phyloP scores from a whole-genome alignment of 2,329 filamentous ascomycete genomes.

The Aspergillus sp. region DNA sequence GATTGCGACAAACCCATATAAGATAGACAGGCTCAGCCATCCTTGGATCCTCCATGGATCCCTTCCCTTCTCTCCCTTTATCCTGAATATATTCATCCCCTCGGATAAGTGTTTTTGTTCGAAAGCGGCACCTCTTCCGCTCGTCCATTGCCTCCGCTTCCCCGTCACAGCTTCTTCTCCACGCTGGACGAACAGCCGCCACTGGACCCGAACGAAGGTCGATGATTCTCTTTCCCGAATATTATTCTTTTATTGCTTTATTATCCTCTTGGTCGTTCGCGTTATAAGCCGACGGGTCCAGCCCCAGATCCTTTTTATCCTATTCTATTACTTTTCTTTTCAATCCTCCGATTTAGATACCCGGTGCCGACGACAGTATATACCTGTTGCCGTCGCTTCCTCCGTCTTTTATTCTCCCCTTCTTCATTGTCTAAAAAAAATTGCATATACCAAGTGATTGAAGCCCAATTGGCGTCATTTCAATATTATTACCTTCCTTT shows the following conservation, averaged over 20 bases:
- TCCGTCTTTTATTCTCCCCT: conserved; percentile 1
- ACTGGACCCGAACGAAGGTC: conserved; percentile 17
- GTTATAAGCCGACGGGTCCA: too few species aligned
- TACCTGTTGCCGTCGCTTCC: neutral
- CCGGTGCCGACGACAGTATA: neutral
- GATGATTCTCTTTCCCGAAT: conserved; percentile 17
- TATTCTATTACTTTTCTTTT: neutral
- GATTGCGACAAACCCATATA: too few species aligned
- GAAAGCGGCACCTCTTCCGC: conserved; percentile 19
- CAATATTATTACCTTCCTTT: conserved; percentile 1
- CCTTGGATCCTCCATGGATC: too few species aligned
- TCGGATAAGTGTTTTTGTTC: conserved; percentile 8
- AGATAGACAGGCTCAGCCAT: neutral
- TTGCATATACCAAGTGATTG: conserved; percentile 3
- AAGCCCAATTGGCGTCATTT: neutral
- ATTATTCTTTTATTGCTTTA: conserved; percentile 6
- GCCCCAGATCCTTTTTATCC: neutral
- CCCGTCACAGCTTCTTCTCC: conserved; percentile 28
- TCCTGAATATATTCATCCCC: neutral
- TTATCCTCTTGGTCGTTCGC: neutral
- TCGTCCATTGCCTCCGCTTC: conserved; percentile 35
- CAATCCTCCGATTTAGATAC: neutral
- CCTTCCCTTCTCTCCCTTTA: too few species aligned
- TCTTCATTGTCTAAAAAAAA: conserved; percentile 1
- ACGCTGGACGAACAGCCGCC: conserved; percentile 9